Evolutionary conservation across 2,329 filamentous ascomycete genomes (phyloP), one percentile per base, ranked within the genome.

Genomic region (Hypoxylon rubiginosum): DNA sequence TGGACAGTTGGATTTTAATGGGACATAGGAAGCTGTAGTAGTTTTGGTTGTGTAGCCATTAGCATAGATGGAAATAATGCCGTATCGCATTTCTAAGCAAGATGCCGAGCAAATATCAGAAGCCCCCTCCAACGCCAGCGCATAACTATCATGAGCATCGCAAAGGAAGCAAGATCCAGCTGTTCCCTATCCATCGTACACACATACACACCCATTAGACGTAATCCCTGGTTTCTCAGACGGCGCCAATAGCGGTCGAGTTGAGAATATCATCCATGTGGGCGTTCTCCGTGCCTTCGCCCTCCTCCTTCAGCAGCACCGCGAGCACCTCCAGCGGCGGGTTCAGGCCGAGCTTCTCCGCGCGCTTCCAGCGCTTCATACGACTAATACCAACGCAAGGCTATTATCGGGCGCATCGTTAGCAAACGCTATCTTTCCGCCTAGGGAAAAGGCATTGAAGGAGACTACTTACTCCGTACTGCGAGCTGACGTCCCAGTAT

Each of bases 301-400:
- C 81, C 74, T 91, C 88, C 75, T 93, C 90, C 75, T 89, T 91
- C 58, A 97, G 74, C 50, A 98, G 80, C 15, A 98, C 92, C 0
- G 94, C 92, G 4, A 98, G 85, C 3, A 97, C 94, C 78, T 98
- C 95, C 26, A 97, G 86, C 0, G 96, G 95, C 1, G 96, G 96
- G 32, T 91, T 86, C n/a, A 99, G 84, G 2, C 91, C 90, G n/a
- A 99, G 83, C 60, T 84, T 85, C 58, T 97, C 86, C 4, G 96
- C 96, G 49, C 96, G 89, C 76, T 92, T 88, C 96, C 96, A 99
- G 34, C 96, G 90, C 81, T 91, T 92, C 72, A 91, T 82, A 51
- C 96, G 89, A 39, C 89, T 82, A 56, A 95, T 93, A 7, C 96
- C 96, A 57, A 97, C 91, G 75, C 93, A 97, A 1, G 96, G 96